Conservation (phyloP, 371 early-diverging fungal genomes). For the Vittaforma corneae region DNA sequence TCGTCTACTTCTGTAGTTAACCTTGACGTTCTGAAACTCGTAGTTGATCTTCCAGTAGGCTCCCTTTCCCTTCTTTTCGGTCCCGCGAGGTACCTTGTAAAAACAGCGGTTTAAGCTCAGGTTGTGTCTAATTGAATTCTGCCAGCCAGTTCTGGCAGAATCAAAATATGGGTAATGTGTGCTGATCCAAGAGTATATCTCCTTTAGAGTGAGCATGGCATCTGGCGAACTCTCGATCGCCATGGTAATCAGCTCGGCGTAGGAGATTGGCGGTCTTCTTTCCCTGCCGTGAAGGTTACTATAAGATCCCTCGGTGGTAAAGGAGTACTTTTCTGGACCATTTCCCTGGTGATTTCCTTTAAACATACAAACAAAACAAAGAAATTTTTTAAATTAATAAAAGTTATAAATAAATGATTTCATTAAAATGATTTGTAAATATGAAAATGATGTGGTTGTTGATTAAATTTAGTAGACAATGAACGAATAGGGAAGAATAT, state of each 20-base stretch:
- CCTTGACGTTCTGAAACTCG: slow-evolving; percentile 36
- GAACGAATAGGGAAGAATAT: no score
- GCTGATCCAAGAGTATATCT: slow-evolving; percentile 55
- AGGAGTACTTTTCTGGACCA: no score
- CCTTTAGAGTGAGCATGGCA: slow-evolving; percentile 57
- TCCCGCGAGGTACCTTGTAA: slow-evolving; percentile 51
- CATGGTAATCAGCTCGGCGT: slow-evolving; percentile 57
- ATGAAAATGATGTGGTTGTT: no score
- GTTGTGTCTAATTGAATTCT: slow-evolving; percentile 59
- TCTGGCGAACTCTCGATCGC: slow-evolving; percentile 52
- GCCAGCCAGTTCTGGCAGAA: slow-evolving; percentile 53
- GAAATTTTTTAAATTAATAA: no score
- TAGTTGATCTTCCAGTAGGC: slow-evolving; percentile 55
- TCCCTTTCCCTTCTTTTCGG: slow-evolving; percentile 52
- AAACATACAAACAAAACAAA: no score
- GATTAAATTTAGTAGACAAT: no score
- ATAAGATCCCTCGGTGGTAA: no score
- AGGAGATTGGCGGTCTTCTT: slow-evolving; percentile 53
- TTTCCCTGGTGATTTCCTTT: no score
- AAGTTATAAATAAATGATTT: no score
- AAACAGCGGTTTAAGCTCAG: slow-evolving; percentile 58
- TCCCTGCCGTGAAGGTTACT: no score
- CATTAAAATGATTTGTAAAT: no score
- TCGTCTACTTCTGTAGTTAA: slow-evolving; percentile 31
- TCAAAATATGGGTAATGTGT: slow-evolving; percentile 55